Evolutionary conservation across 495 filamentous ascomycete species (phyloP), one percentile per base, ranked within the genome.

Genomic region (Hypoxylon crocopeplum): DNA sequence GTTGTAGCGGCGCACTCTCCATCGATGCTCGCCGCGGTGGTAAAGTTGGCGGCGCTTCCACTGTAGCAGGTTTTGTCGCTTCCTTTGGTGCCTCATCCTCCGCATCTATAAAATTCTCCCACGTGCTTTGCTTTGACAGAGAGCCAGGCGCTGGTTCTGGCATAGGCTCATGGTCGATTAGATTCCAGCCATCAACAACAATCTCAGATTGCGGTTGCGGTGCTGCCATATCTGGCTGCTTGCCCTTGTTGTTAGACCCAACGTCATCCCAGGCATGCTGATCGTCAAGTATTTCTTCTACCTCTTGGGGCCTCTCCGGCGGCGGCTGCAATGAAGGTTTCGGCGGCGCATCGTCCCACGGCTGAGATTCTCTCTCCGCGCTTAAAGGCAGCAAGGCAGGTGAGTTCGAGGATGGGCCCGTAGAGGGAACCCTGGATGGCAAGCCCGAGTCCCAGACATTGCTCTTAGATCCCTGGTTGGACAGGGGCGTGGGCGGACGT

Each of bases 141-240:
- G 27, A 57, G 17, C 42, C 48, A 0, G 57, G 55, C 1, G 15
- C 48, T 15, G 69, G 68, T 11, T 68, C 69, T 1, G 68, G 64
- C 10, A 56, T 59, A 12, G 69, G 48, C 20, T 78, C 79, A 32
- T 77, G 54, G 30, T 81, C 77, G 13, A 80, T 72, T 36, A 83
- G 39, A 56, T 78, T 80, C 80, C 80, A 81, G 22, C 74, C 76
- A 5, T 79, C 78, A 20, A 53, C 78, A 20, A 53, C 63, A 4
- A 65, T 56, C 8, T 71, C 70, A 0, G 68, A 37, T 15, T 71
- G 59, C 32, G 64, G 54, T 20, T 64, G 41, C 1, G 64, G 40
- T 6, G 60, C 34, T 20, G 53, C 29, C 25, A 60, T 24, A 2
- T 60, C 69, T 10, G 71, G 47, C 10, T 62, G 63, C 38, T 76